These are phyloP conservation scores for Triticum aestivum DNA, from an alignment of 176 grass and related monocot genomes.

Conservation along the genomic window IWGSC_CS_RefSeq_v2.1 NC_057802.1:123887510-123888009, in stretches of 20 bases:
- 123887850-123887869: not conserved
- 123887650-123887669: slow-evolving; percentile 57
- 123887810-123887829: not conserved
- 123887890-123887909: not conserved
- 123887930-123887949: not conserved
- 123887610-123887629: not conserved
- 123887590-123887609: slow-evolving; percentile 3
- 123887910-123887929: not conserved
- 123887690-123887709: not conserved
- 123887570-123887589: slow-evolving; percentile 21
- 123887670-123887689: slow-evolving; percentile 35
- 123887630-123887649: slow-evolving; percentile 41
- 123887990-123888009: not conserved
- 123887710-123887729: not conserved
- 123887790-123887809: slow-evolving; percentile 12
- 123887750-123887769: slow-evolving; percentile 32
- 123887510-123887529: slow-evolving; percentile 63
- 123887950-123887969: not conserved
- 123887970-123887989: not conserved
- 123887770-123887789: not conserved
- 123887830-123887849: not conserved
- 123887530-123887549: slow-evolving; percentile 27
- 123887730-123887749: too few species aligned
- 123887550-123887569: slow-evolving; percentile 46
- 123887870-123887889: slow-evolving; percentile 13